A percentile compares a stretch with the other conserved stretches of the same genome.
Evolutionary conservation across 176 grass and related monocot genomes (phyloP).

Genomic region (Carex parvula): DNA sequence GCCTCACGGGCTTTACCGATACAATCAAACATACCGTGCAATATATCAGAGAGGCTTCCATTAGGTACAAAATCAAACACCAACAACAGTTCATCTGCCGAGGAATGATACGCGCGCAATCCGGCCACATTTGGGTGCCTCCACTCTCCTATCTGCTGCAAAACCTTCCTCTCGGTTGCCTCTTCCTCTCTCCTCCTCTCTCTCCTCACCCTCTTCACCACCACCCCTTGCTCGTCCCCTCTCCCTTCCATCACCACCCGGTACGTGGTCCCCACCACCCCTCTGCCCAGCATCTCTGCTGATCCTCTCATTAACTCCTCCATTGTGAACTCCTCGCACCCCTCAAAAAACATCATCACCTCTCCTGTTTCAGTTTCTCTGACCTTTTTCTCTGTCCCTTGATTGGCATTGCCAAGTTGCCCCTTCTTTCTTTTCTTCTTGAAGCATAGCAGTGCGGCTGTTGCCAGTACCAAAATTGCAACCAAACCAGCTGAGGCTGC

Average conservation of each 20-base stretch:
- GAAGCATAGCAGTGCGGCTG: slow-evolving; percentile 29
- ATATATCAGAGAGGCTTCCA: slow-evolving; percentile 62
- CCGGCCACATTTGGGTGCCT: slow-evolving; percentile 62
- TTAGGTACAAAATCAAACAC: slow-evolving; percentile 69
- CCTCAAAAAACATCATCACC: slow-evolving; percentile 75
- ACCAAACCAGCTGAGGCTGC: slow-evolving; percentile 31
- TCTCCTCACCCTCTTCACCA: slow-evolving; percentile 60
- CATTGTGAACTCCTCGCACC: slow-evolving; percentile 54
- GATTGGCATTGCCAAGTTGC: background rate
- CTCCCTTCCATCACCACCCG: slow-evolving; percentile 56
- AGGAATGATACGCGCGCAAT: slow-evolving; percentile 58
- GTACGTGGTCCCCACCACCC: slow-evolving; percentile 70
- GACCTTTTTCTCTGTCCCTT: slow-evolving; percentile 15
- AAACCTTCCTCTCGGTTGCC: slow-evolving; percentile 39
- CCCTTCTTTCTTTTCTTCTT: slow-evolving; percentile 36
- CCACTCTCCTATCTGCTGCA: slow-evolving; percentile 70
- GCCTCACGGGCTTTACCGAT: background rate
- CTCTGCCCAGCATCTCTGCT: slow-evolving; percentile 84
- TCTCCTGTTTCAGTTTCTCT: slow-evolving; percentile 27
- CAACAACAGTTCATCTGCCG: slow-evolving; percentile 69
- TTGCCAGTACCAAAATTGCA: slow-evolving; percentile 35
- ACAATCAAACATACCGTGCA: slow-evolving; percentile 47
- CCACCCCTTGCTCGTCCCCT: slow-evolving; percentile 39
- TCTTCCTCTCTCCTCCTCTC: slow-evolving; percentile 51
- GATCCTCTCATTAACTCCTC: slow-evolving; percentile 71